Base-by-base conservation (phyloP, 208 protist genomes). In the Wallacemonas collosoma region DNA sequence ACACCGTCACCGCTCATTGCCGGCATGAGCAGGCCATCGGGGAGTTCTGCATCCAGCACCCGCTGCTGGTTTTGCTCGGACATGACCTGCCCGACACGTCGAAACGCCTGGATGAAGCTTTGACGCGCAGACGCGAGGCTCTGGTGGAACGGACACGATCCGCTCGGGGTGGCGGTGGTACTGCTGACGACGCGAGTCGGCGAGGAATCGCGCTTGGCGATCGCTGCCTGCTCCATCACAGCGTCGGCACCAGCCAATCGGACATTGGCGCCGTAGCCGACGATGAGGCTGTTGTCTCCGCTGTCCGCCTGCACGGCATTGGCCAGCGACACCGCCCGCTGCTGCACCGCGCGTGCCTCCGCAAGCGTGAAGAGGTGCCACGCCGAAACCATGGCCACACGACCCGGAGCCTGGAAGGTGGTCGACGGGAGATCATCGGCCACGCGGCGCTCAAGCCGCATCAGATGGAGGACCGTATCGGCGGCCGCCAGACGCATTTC, bases 401-500 rank as follows among this genome's bases (percentile, higher is more conserved):
- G 48, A 53, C 48, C 48, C 48, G 8, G 48, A 15, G 14, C 26
- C 26, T 26, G 26, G 26, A 26, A 26, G 26, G 26, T 26, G 26
- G 26, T 26, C 45, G 45, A 12, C 45, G 12, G 8, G 45, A 12
- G 8, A 6, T 6, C 45, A 50, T 12, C 12, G 8, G 45, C 45
- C 45, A 62, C 15, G 43, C 60, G 60, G 8, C 43, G 7, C 43
- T 65, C 60, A 3, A 82, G 55, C 2, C 67, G 41, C 63, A 79
- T 48, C 3, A 82, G 66, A 47, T 79, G 70, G 11, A 72, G 55
- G 58, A 82, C 77, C n/a, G 73, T 66, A 58, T 82, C 78, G 2
- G 78, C 78, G n/a, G 78, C 51, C 17, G 73, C 74, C 38, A 72
- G 50, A 8, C 74, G 73, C 78, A 73, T 68, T 73, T 82, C 78